A percentile compares a stretch with the other conserved stretches of the same genome.
These are phyloP conservation scores for Collybia sp. DNA, from an alignment of 768 basidiomycete species.

Conservation along the genomic window DNA sequence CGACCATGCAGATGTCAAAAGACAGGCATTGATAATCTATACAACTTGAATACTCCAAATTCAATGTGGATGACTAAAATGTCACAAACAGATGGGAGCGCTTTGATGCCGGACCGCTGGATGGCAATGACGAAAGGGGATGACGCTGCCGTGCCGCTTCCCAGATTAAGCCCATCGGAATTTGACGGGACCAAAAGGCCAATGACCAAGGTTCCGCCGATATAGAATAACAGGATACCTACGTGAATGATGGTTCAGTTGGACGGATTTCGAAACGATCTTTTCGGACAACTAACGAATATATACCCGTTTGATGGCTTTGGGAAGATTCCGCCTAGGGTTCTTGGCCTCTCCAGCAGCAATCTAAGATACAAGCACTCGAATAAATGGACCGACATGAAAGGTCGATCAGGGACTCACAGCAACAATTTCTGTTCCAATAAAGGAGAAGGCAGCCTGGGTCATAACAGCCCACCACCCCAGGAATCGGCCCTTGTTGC, in stretches of 20 bases:
- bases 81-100: conserved; percentile 65
- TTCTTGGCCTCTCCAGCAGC: conserved; percentile 92
- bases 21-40: conserved; percentile 75
- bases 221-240: conserved; percentile 82
- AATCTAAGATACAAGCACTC: conserved; percentile 41
- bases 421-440: conserved; percentile 93
- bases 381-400: background rate
- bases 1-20: conserved; percentile 90
- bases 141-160: conserved; percentile 57
- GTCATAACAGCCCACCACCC: conserved; percentile 57
- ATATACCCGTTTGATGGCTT: conserved; percentile 70
- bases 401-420: conserved; percentile 34
- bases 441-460: conserved; percentile 89
- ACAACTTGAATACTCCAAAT: conserved; percentile 1
- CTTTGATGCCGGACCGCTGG: conserved; percentile 78
- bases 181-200: conserved; percentile 80
- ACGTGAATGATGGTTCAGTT: conserved; percentile 21
- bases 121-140: conserved; percentile 95
- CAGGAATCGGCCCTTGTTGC: conserved; percentile 71
- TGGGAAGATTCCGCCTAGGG: conserved; percentile 60
- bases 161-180: conserved; percentile 47
- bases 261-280: no score
- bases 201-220: conserved; percentile 67
- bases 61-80: background rate
- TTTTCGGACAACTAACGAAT: conserved; percentile 38